A percentile compares a stretch with the other conserved stretches of the same genome.
phyloP scores from a whole-genome alignment of 2,329 filamentous ascomycete genomes.

The Colletotrichum incanum region DNA sequence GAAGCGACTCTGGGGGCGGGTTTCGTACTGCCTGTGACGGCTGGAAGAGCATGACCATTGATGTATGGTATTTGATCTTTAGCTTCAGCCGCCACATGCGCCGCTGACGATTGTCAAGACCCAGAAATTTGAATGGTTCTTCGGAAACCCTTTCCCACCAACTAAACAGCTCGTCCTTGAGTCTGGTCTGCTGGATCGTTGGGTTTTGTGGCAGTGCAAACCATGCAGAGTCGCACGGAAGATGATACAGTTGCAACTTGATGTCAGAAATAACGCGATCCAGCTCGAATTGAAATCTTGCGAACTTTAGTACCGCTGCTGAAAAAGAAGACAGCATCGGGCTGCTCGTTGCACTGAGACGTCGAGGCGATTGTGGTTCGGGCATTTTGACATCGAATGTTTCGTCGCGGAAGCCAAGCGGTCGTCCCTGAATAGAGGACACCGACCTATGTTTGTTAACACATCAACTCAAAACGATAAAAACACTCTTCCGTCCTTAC shows the following conservation, averaged over 20 bases:
- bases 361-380: background rate
- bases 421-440: conserved; percentile 56
- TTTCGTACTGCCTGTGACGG: conserved; percentile 54
- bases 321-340: conserved; percentile 4
- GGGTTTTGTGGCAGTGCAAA: conserved; percentile 41
- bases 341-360: background rate
- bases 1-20: conserved; percentile 49
- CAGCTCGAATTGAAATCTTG: conserved; percentile 49
- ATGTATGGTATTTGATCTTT: conserved; percentile 52
- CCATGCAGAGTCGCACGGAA: conserved; percentile 43
- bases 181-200: conserved; percentile 25
- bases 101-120: conserved; percentile 38
- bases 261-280: conserved; percentile 47
- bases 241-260: conserved; percentile 47
- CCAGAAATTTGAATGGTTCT: conserved; percentile 18
- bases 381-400: conserved; percentile 53
- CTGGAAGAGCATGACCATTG: conserved; percentile 54
- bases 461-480: background rate
- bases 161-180: conserved; percentile 36
- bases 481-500: conserved; percentile 38
- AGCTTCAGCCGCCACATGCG: conserved; percentile 49
- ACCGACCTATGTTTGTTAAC: conserved; percentile 48
- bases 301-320: conserved; percentile 43
- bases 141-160: conserved; percentile 40
- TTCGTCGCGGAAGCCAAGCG: conserved; percentile 55